Evolutionary conservation across 2,329 filamentous ascomycete species (phyloP), one percentile per base, ranked within the genome.

Genomic region (Emydomyces testavorans): DNA sequence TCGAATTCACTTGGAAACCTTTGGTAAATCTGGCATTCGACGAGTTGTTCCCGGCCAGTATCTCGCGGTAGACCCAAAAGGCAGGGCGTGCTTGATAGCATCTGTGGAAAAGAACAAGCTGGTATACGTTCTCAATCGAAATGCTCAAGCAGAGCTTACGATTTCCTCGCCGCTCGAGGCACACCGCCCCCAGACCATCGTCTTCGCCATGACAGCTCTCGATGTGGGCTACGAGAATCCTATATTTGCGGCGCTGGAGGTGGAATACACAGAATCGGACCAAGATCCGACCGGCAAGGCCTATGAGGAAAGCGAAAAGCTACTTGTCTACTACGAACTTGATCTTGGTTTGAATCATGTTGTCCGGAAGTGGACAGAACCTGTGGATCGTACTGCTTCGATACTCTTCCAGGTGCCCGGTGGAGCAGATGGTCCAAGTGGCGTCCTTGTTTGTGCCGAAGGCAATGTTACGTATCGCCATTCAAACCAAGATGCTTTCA

Each of bases 51-150:
- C 93, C 2, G 92, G 93, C 52, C 88, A 99, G 66, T 98, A 95
- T 61, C 77, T 99, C 23, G 92, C 90, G 5, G 86, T 87, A 45
- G 92, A 99, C 61, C 92, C 92, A 23, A 94, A 94, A 67, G 92
- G 92, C 48, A 80, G 92, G 70, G 93, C 93, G 48, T 94, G 90
- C 62, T 76, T 99, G 62, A 85, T 96, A 52, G 88, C 92, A 7
- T 90, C 89, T 4, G 77, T 90, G 48, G 93, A 99, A 71, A 98
- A 98, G 77, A 98, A 96, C 72, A 98, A 98, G 72, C 83, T 99
- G 49, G 92, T 98, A 57, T 99, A 98, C 68, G 90, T 98, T 60
- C 75, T 98, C 57, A 96, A 96, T 67, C 83, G 93, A 55, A 94
- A 94, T 68, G 79, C 88, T 2, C 87, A 96, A 67, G 89, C 89